Base-by-base conservation (phyloP, 2,329 filamentous ascomycete genomes). In the Anisogramma anomala region DNA sequence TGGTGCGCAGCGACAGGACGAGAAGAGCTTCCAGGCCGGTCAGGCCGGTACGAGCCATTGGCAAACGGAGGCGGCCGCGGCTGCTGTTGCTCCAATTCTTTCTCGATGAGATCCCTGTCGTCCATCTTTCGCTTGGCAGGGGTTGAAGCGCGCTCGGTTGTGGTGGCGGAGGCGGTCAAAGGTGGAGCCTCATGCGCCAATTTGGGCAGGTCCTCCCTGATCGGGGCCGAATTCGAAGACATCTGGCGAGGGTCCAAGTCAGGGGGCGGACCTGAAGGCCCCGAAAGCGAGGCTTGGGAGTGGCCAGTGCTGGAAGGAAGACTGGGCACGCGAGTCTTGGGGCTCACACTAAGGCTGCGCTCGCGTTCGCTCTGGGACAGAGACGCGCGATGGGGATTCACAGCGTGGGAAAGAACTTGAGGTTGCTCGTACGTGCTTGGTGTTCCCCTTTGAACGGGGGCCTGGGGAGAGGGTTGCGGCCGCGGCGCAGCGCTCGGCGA, bases 331-430 rank as follows among this genome's bases (percentile, higher is more conserved):
- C 73, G 69, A 26, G 83, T 86, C 62, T 85, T 87, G 22, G 85
- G 84, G 56, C 83, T 89, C 37, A 89, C 76, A 54, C 82, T 88
- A 39, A 82, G 59, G 56, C 79, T 84, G 36, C 72, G 67, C 47
- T 84, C 82, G 52, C 81, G 73, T 41, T 85, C 80, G 48, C 69
- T 69, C 36, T 69, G 68, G 32, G 71, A 70, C 43, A 69, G 65
- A 32, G 69, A 67, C 55, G 72, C 60, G 58, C 64, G 64, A 48
- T 66, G 65, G 32, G 61, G 57, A 47, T 68, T 65, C 28, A 57
- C 52, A 10, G 33, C 19, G 22, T 44, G 38, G 10, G 45, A 34
- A 6, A 52, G 55, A 26, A 7, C 38, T 27, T 31, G 38, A 18
- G 41, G 33, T 25, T 62, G 61, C 38, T 71, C 69, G 58, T 70